These are phyloP conservation scores for Penicillium sp. DNA, from an alignment of 2,329 filamentous ascomycete species.

Conservation along the genomic window DNA sequence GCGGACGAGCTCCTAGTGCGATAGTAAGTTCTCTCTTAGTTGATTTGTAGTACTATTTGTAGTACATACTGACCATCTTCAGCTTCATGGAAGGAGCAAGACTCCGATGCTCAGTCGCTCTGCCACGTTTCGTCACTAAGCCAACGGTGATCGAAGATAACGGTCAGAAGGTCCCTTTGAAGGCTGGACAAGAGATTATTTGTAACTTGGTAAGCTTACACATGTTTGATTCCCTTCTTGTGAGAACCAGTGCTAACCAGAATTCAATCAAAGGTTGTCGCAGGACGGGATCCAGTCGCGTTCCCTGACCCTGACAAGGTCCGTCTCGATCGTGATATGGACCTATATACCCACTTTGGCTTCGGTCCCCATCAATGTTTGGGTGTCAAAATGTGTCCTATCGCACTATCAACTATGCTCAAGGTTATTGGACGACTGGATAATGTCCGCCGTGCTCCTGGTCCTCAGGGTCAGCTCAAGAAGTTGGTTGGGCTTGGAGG, in stretches of 20 bases:
- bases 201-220: slow-evolving; percentile 38
- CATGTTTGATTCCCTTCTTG: not conserved
- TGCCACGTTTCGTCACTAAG: slow-evolving; percentile 39
- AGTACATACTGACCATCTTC: slow-evolving; percentile 12
- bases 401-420: slow-evolving; percentile 42
- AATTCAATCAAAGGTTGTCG: slow-evolving; percentile 29
- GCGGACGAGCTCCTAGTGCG: slow-evolving; percentile 53
- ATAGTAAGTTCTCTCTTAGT: slow-evolving; percentile 43
- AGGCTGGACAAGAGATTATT: slow-evolving; percentile 37
- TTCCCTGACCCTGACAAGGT: slow-evolving; percentile 51
- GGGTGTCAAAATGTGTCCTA: slow-evolving; percentile 45
- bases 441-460: slow-evolving; percentile 45
- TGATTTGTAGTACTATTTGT: not conserved
- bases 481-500: slow-evolving; percentile 42
- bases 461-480: slow-evolving; percentile 44
- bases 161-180: slow-evolving; percentile 33
- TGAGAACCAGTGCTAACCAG: not conserved
- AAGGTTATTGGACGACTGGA: slow-evolving; percentile 44
- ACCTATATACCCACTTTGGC: slow-evolving; percentile 66
- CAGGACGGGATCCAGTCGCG: slow-evolving; percentile 37
- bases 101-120: slow-evolving; percentile 39
- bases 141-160: slow-evolving; percentile 38
- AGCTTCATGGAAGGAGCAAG: slow-evolving; percentile 46
- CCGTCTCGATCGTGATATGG: slow-evolving; percentile 62
- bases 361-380: slow-evolving; percentile 65